Percentiles rank a stretch among this genome's conserved stretches.
Conservation (phyloP, 2,329 filamentous ascomycete species). For the Ophiostoma ulmi region DNA sequence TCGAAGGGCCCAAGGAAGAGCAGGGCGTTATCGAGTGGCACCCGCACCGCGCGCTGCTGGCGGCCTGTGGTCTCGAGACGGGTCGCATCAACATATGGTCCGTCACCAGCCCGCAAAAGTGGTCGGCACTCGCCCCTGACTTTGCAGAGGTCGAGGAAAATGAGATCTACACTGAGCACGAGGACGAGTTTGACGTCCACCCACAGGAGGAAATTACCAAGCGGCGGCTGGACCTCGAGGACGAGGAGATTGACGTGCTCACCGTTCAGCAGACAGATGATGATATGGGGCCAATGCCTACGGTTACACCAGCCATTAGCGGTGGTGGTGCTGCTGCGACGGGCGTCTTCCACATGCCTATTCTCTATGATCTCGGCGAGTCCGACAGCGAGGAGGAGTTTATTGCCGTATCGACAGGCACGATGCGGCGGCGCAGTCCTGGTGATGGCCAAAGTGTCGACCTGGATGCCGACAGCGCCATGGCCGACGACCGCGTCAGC, state of each 20-base stretch:
- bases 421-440: slow-evolving; percentile 80
- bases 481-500: slow-evolving; percentile 35
- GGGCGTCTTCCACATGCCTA: slow-evolving; percentile 73
- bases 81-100: slow-evolving; percentile 95
- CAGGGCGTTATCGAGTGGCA: slow-evolving; percentile 98
- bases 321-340: background rate
- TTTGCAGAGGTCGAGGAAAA: slow-evolving; percentile 98
- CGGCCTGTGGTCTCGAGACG: slow-evolving; percentile 86
- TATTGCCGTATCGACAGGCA: slow-evolving; percentile 63
- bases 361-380: slow-evolving; percentile 85
- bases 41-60: slow-evolving; percentile 77
- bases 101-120: slow-evolving; percentile 89
- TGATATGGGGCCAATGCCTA: slow-evolving; percentile 47
- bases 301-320: slow-evolving; percentile 36
- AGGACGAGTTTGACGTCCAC: slow-evolving; percentile 98
- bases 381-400: slow-evolving; percentile 94
- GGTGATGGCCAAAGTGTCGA: slow-evolving; percentile 58
- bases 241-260: slow-evolving; percentile 87
- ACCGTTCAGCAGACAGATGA: slow-evolving; percentile 64
- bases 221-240: slow-evolving; percentile 80
- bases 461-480: slow-evolving; percentile 51
- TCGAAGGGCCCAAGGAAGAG: slow-evolving; percentile 95
- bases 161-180: slow-evolving; percentile 88
- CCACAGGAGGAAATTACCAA: slow-evolving; percentile 92
- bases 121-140: slow-evolving; percentile 94